Base-by-base conservation (phyloP, 495 filamentous ascomycete species). In the Immersiella caudata region DNA sequence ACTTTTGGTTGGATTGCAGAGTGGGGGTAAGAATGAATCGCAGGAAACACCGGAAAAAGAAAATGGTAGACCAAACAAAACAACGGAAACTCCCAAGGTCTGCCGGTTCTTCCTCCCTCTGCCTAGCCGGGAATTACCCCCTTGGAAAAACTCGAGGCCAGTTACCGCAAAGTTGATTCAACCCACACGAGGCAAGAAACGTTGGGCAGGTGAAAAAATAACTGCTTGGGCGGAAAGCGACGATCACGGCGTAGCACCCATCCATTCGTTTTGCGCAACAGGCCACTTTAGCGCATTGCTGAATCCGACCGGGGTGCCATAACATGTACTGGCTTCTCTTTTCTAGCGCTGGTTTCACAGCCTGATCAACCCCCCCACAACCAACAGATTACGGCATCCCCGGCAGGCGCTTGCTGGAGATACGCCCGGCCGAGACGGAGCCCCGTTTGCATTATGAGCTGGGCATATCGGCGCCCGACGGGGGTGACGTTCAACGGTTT, bases 281-380 rank as follows among this genome's bases (percentile, higher is more conserved):
- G 57, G 29, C 26, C 24, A 14, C 20, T 60, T 60, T 36, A 60
- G 57, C 57, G 57, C 29, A 33, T 60, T 25, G 9, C 29, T 60
- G 20, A 26, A 11, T 12, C 25, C 24, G 3, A 3, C 57, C 29
- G 57, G 57, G 25, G 57, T 22, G 25, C 25, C 25, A 40, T 60
- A 26, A 40, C 57, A 33, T 29, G 57, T 11, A 16, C 29, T 16
- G 11, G 26, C 2, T 29, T 60, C 29, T 60, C 36, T 62, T 62
- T 50, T 50, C 60, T 62, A 49, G 60, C 60, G 35, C 36, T 21
- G n/a, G 60, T 62, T 62, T 62, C 60, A 50, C 56, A 33, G 56
- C 27, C 56, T 59, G 56, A 59, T 33, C 24, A 26, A 8, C 33
- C 16, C 25, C 20, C 16, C 29, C 7, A 11, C 56, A 36, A 14